Conservation (phyloP, 1,284 basidiomycete species). For the Abortiporus biennis region DNA sequence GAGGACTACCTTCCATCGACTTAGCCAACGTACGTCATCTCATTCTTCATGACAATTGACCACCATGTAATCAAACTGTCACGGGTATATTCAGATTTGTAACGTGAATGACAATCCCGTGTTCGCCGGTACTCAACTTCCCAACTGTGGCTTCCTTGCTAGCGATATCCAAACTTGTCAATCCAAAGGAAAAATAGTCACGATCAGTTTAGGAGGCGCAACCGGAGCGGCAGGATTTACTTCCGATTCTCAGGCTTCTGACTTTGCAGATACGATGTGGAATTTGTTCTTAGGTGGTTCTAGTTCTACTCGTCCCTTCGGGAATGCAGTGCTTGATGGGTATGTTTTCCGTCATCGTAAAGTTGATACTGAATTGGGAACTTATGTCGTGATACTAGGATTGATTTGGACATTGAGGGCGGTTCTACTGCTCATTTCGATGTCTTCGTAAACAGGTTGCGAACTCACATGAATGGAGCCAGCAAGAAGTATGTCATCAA, state of each 20-base stretch:
- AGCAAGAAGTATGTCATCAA: slow-evolving; percentile 39
- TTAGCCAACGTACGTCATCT: slow-evolving; percentile 44
- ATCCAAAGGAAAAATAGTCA: slow-evolving; percentile 58
- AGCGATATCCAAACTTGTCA: slow-evolving; percentile 56
- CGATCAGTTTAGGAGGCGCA: slow-evolving; percentile 59
- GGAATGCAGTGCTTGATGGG: slow-evolving; percentile 60
- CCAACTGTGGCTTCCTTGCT: slow-evolving; percentile 50
- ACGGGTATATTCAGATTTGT: slow-evolving; percentile 50
- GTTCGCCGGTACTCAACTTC: slow-evolving; percentile 50
- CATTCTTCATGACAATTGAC: too few relatives aligned
- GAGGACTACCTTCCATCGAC: slow-evolving; percentile 52
- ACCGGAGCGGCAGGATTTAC: slow-evolving; percentile 45
- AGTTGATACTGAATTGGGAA: slow-evolving; percentile 1
- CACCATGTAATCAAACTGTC: background rate
- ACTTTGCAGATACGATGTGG: slow-evolving; percentile 58
- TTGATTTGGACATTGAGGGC: slow-evolving; percentile 66
- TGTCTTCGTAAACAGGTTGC: slow-evolving; percentile 48
- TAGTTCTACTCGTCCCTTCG: slow-evolving; percentile 52
- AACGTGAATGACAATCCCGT: slow-evolving; percentile 32
- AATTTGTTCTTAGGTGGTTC: slow-evolving; percentile 59
- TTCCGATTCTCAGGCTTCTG: slow-evolving; percentile 43
- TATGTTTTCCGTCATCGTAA: slow-evolving; percentile 20
- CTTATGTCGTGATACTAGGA: slow-evolving; percentile 25
- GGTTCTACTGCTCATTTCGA: slow-evolving; percentile 42
- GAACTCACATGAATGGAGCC: slow-evolving; percentile 39